Conservation (phyloP, 805 yeast species). For the Metschnikowia corniflorae region DNA sequence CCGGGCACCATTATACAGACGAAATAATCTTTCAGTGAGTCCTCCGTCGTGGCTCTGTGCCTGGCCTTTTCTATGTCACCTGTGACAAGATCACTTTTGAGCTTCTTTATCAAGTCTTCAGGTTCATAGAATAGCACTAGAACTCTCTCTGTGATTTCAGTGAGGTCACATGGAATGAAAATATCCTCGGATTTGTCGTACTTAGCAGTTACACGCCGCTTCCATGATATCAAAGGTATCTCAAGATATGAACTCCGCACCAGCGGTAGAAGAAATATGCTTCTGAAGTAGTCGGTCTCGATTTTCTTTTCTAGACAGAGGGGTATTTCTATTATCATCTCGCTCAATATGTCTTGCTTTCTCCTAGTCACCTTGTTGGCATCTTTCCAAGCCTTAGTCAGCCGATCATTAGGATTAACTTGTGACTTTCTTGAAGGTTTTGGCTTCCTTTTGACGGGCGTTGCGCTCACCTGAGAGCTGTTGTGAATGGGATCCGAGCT, state of each 20-base stretch:
- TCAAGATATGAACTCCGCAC: conserved; percentile 22
- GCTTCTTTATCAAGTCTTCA: conserved; percentile 34
- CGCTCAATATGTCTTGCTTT: conserved; percentile 48
- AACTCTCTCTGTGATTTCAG: conserved; percentile 41
- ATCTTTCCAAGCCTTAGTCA: conserved; percentile 28
- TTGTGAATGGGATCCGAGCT: conserved; percentile 9
- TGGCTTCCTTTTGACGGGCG: conserved; percentile 8
- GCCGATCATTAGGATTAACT: conserved; percentile 4
- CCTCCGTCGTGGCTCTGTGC: conserved; percentile 9
- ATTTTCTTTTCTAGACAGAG: conserved; percentile 21
- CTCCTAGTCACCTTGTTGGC: conserved; percentile 38
- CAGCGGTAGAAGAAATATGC: conserved; percentile 20
- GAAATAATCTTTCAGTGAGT: conserved; percentile 22
- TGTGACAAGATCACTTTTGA: conserved; percentile 11
- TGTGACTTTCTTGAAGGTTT: conserved; percentile 1
- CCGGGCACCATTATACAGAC: conserved; percentile 48
- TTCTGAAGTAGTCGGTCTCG: conserved; percentile 19
- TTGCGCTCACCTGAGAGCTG: conserved; percentile 8
- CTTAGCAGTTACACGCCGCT: conserved; percentile 44
- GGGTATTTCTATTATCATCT: conserved; percentile 48
- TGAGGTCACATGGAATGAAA: conserved; percentile 50
- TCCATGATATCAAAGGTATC: conserved; percentile 50
- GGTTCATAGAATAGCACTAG: conserved; percentile 47
- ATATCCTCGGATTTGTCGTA: conserved; percentile 49
- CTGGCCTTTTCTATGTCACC: conserved; percentile 10